Conservation (phyloP, 2,329 filamentous ascomycete genomes). For the Hymenoscyphus fraxineus region DNA sequence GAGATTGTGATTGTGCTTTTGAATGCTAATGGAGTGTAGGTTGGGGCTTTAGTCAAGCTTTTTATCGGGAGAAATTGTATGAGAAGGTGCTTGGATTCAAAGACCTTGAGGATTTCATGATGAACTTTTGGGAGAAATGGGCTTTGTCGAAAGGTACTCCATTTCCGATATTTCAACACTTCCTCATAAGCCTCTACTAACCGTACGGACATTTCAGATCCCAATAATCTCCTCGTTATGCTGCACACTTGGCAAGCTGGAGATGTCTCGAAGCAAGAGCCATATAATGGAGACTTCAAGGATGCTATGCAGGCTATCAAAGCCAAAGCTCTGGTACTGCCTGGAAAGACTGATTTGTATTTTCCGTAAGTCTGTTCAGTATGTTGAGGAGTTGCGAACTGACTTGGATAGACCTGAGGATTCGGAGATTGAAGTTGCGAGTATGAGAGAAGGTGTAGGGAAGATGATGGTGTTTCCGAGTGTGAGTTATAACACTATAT, state of each 20-base stretch:
- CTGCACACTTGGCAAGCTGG: conserved; percentile 74
- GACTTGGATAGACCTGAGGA: conserved; percentile 60
- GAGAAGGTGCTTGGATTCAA: conserved; percentile 62
- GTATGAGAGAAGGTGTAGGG: conserved; percentile 57
- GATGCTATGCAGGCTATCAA: conserved; percentile 66
- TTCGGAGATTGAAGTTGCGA: conserved; percentile 66
- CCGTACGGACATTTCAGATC: conserved; percentile 43
- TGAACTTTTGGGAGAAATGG: conserved; percentile 74
- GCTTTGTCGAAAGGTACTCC: conserved; percentile 58
- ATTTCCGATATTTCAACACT: neutral
- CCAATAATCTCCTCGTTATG: conserved; percentile 72
- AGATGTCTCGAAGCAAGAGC: conserved; percentile 65
- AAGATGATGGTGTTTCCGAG: conserved; percentile 52
- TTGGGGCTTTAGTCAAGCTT: conserved; percentile 77
- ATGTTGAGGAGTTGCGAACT: conserved; percentile 9
- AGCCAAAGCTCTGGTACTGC: conserved; percentile 68
- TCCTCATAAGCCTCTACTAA: too few species aligned
- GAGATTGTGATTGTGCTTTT: too few species aligned
- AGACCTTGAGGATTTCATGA: conserved; percentile 69
- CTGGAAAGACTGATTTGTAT: conserved; percentile 71
- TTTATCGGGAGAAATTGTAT: conserved; percentile 70
- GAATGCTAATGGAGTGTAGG: neutral
- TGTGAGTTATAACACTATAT: neutral
- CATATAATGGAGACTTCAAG: conserved; percentile 64
- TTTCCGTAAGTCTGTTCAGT: conserved; percentile 55